These are phyloP conservation scores for Leersia perrieri DNA, from an alignment of 176 grass and related monocot species.

Conservation along the genomic window DNA sequence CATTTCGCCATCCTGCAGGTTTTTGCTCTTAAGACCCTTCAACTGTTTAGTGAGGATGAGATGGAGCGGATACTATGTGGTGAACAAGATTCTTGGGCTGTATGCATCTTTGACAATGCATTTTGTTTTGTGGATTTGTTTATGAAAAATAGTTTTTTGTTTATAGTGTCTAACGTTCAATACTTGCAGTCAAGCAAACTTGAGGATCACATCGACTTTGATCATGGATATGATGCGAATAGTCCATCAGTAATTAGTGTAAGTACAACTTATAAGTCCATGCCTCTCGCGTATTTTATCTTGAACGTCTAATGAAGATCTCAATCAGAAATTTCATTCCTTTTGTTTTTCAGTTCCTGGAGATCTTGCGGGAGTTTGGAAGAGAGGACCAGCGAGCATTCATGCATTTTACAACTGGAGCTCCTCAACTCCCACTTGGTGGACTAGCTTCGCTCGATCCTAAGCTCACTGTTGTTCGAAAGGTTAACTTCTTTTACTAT, in stretches of 20 bases:
- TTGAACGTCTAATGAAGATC: neutral
- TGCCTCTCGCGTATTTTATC: neutral
- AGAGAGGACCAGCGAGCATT: conserved; percentile 56
- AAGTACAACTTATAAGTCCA: conserved; percentile 8
- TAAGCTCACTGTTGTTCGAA: conserved; percentile 57
- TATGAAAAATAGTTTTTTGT: neutral
- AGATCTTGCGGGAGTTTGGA: conserved; percentile 56
- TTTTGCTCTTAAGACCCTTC: conserved; percentile 41
- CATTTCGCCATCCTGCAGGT: conserved; percentile 34
- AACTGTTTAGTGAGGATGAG: conserved; percentile 60
- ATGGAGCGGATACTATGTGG: conserved; percentile 72
- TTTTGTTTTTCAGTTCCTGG: conserved; percentile 48
- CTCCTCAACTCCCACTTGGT: conserved; percentile 61
- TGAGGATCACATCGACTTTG: conserved; percentile 58
- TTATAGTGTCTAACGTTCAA: conserved; percentile 20
- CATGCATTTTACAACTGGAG: conserved; percentile 62
- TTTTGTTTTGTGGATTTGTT: neutral
- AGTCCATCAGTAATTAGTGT: conserved; percentile 45
- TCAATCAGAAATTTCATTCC: neutral
- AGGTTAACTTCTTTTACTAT: conserved; percentile 43
- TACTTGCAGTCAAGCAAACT: conserved; percentile 47
- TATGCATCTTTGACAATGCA: conserved; percentile 28
- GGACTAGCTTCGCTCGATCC: conserved; percentile 61
- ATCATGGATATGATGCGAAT: conserved; percentile 47
- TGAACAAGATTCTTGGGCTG: conserved; percentile 61